Percentiles rank a stretch among this genome's conserved stretches.
phyloP scores from a whole-genome alignment of 202 grass and related monocot species.

The Carex sylvatica region DNA sequence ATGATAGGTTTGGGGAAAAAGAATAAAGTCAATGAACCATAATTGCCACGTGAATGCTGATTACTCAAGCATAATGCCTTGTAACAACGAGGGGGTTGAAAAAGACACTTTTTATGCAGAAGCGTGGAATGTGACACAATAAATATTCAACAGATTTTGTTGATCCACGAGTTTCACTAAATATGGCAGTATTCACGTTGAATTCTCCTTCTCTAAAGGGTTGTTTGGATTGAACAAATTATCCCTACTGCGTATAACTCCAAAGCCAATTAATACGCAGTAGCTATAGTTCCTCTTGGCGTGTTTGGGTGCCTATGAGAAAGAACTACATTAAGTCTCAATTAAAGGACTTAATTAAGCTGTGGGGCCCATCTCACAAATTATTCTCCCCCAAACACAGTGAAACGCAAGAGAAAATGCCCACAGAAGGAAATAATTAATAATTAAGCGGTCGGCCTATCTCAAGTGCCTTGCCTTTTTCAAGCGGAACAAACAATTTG shows the following conservation, averaged over 20 bases:
- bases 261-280: background rate
- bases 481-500: background rate
- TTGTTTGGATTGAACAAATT: background rate
- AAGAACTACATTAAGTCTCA: background rate
- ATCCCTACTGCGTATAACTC: background rate
- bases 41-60: background rate
- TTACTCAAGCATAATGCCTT: background rate
- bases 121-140: background rate
- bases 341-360: background rate
- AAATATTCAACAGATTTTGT: background rate
- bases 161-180: background rate
- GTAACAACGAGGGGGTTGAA: background rate
- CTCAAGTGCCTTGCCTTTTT: background rate
- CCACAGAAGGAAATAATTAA: background rate
- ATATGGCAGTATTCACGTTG: background rate
- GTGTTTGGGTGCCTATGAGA: background rate
- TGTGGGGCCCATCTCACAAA: background rate
- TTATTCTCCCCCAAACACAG: too few relatives aligned
- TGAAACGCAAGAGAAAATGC: too few relatives aligned
- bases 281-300: background rate
- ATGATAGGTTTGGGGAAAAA: background rate
- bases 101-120: background rate
- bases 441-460: background rate
- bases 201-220: background rate
- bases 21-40: background rate